Evolutionary conservation across 2,329 filamentous ascomycete genomes (phyloP).

Genomic region (Tolypocladium pustulatum): DNA sequence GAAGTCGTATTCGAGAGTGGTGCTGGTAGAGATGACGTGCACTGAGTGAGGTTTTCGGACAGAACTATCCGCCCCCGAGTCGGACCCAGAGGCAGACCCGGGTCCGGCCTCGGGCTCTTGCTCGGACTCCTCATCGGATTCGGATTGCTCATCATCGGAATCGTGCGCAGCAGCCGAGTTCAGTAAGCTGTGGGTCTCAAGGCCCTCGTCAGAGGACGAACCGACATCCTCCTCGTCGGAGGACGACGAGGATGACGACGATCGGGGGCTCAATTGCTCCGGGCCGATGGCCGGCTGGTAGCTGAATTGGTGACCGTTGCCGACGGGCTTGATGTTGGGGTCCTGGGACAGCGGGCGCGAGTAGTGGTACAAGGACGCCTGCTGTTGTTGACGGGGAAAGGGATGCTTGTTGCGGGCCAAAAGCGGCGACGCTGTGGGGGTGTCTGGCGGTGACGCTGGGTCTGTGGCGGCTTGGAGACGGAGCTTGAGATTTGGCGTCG

Average conservation of each 20-base stretch:
- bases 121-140: conserved; percentile 8
- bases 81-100: conserved; percentile 4
- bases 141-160: background rate
- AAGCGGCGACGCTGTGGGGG: conserved; percentile 29
- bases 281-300: conserved; percentile 23
- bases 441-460: conserved; percentile 37
- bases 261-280: conserved; percentile 26
- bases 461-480: conserved; percentile 19
- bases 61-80: conserved; percentile 7
- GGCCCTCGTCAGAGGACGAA: conserved; percentile 2
- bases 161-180: background rate
- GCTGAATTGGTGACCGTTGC: conserved; percentile 31
- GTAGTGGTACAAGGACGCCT: conserved; percentile 20
- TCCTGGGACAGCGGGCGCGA: conserved; percentile 20
- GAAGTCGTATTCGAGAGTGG: conserved; percentile 18
- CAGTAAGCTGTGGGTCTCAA: background rate
- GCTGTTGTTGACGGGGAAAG: conserved; percentile 11
- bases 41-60: background rate
- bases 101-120: background rate
- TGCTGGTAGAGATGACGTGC: conserved; percentile 8
- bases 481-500: conserved; percentile 30
- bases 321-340: conserved; percentile 31
- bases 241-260: conserved; percentile 21
- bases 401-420: conserved; percentile 18
- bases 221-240: conserved; percentile 10